A percentile compares a stretch with the other conserved stretches of the same genome.
phyloP scores from a whole-genome alignment of 129 eudicot species.

The carrot (Daucus carota) region DH1_v3.0 NC_030381.2:26528001-26528500 shows the following conservation, averaged over 20 bases:
- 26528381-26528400: neutral
- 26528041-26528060: neutral
- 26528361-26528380: neutral
- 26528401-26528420: neutral
- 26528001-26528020: neutral
- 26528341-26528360: neutral
- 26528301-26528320: neutral
- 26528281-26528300: neutral
- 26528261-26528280: neutral
- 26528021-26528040: neutral
- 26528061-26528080: neutral
- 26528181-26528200: neutral
- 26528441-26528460: neutral
- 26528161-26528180: neutral
- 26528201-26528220: neutral
- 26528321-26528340: neutral
- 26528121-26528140: neutral
- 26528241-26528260: neutral
- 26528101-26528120: neutral
- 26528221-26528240: neutral
- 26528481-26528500: neutral
- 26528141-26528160: neutral
- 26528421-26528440: neutral
- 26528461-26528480: neutral
- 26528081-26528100: neutral